Percentiles rank a stretch among this genome's conserved stretches.
These are phyloP conservation scores for Amaranthus palmeri DNA, from an alignment of 148 eudicot species.

Conservation along the genomic window DNA sequence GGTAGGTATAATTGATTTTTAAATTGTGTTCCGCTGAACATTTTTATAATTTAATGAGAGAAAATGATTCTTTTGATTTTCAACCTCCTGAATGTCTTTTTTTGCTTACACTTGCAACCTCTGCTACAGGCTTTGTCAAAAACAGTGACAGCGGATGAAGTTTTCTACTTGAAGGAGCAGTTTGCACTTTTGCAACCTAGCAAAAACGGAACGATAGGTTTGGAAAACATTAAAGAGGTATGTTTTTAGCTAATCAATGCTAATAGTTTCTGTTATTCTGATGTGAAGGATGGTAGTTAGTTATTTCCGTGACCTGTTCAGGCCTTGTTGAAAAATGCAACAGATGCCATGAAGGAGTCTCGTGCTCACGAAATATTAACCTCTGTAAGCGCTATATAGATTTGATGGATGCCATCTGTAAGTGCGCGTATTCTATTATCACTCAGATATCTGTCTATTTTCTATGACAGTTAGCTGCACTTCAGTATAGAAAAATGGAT, in stretches of 20 bases:
- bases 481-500: constrained; percentile 83
- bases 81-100: not conserved
- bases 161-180: constrained; percentile 77
- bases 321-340: constrained; percentile 83
- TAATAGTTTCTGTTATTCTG: not conserved
- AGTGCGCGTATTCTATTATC: not conserved
- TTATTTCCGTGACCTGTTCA: constrained; percentile 26
- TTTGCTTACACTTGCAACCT: constrained; percentile 2
- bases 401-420: not conserved
- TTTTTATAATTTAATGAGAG: not conserved
- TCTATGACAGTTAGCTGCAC: constrained; percentile 60
- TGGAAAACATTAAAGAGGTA: constrained; percentile 88
- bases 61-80: not conserved
- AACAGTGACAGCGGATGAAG: constrained; percentile 82
- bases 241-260: constrained; percentile 9
- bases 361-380: constrained; percentile 71
- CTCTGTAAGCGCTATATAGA: constrained; percentile 48
- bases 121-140: constrained; percentile 77
- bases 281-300: not conserved
- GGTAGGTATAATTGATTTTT: constrained; percentile 40
- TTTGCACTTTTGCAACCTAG: constrained; percentile 71
- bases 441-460: not conserved
- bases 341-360: constrained; percentile 96
- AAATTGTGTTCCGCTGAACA: not conserved
- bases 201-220: constrained; percentile 74